These are phyloP conservation scores for Boletellus emodensis DNA, from an alignment of 768 basidiomycete genomes.

Conservation along the genomic window DNA sequence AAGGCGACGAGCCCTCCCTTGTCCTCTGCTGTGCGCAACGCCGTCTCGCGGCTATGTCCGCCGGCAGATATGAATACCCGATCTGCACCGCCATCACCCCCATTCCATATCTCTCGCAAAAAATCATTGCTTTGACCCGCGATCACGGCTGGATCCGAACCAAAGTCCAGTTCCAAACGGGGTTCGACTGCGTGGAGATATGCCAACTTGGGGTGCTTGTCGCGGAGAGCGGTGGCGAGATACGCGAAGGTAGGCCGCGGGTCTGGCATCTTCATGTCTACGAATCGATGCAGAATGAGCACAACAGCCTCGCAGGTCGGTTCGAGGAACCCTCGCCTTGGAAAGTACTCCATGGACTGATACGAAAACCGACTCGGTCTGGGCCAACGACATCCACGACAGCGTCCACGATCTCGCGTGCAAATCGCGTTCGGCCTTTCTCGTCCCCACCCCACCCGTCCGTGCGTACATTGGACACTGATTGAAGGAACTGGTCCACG, in stretches of 20 bases:
- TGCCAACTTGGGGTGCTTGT: conserved; percentile 33
- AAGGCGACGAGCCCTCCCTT: conserved; percentile 22
- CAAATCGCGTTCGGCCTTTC: conserved; percentile 55
- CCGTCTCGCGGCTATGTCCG: not conserved
- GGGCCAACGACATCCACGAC: conserved; percentile 49
- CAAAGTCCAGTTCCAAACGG: conserved; percentile 19
- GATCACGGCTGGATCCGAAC: not conserved
- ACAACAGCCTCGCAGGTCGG: not conserved
- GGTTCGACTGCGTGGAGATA: conserved; percentile 52
- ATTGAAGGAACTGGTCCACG: conserved; percentile 60
- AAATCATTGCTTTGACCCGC: conserved; percentile 38
- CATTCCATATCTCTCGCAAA: conserved; percentile 24
- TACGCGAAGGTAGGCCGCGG: conserved; percentile 52
- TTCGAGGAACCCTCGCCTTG: conserved; percentile 30
- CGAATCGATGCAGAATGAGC: not conserved
- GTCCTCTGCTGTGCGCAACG: not conserved
- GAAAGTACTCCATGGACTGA: conserved; percentile 51
- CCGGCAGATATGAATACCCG: not conserved
- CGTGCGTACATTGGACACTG: conserved; percentile 50
- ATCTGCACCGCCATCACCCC: not conserved
- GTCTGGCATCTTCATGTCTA: conserved; percentile 52
- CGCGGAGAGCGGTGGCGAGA: conserved; percentile 38
- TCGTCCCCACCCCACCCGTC: conserved; percentile 69
- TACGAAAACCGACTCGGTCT: conserved; percentile 49
- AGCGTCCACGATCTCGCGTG: conserved; percentile 50